Base-by-base conservation (phyloP, 345 rosid species). In the Citrus sp. region DNA sequence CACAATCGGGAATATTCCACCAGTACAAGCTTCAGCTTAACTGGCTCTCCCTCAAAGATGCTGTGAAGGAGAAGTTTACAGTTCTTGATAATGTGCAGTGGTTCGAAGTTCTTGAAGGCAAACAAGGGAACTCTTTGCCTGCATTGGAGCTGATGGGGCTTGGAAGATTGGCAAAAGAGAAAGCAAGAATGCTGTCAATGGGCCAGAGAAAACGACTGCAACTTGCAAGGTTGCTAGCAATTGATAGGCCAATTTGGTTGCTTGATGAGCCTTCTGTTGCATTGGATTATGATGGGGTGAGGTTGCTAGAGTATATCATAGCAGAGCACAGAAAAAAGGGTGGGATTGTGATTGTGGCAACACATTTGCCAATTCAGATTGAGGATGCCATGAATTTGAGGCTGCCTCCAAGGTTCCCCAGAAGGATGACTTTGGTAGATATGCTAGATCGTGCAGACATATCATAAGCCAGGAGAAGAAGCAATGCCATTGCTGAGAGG, bases 21-120 rank as follows among this genome's bases (percentile, higher is more conserved):
- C 99, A 95, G 67, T 95, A 91, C 89, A 95, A 91, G 85, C 89
- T 93, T 81, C 98, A 92, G 70, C 93, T 95, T 66, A 92, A 95
- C 65, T 95, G 97, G 98, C 90, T 95, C 64, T 88, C 99, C 24
- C 84, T 92, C 59, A 95, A 93, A 83, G 97, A 92, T 70, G 96
- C 94, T 1, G 76, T 95, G 67, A 92, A 88, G 35, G 96, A 91
- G 4, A 87, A 84, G 80, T 87, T 89, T 77, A 89, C 93, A 0
- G 96, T 90, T 46, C 90, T 92, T 0, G 95, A 91, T 77, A 93
- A 95, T 70, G 93, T 93, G 34, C 89, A 88, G 80, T 93, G 98
- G 94, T 95, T 92, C 65, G 98, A 95, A 83, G 63, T 91, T 18
- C 95, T 95, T 6, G 96, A 95, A 55, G 88, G 89, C 62, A 93